These are phyloP conservation scores for Pseudogymnoascus sp. DNA, from an alignment of 2,329 filamentous ascomycete genomes.

Conservation along the genomic window DNA sequence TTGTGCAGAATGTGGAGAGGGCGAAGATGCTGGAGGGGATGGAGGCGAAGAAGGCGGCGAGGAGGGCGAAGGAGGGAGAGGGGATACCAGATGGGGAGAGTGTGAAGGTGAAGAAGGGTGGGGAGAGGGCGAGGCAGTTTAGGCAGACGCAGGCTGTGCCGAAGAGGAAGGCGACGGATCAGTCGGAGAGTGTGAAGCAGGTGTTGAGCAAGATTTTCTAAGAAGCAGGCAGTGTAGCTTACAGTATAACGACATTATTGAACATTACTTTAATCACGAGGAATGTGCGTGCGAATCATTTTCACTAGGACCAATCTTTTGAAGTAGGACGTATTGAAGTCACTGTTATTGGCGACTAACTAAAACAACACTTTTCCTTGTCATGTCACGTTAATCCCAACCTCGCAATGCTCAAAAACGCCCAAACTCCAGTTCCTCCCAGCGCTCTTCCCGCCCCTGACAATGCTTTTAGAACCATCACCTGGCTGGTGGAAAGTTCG, in stretches of 20 bases:
- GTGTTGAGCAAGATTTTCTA: constrained; percentile 60
- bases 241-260: constrained; percentile 2
- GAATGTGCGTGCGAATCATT: not conserved
- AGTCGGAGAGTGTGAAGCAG: constrained; percentile 49
- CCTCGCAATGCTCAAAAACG: constrained; percentile 7
- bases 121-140: constrained; percentile 46
- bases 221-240: constrained; percentile 9
- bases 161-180: constrained; percentile 39
- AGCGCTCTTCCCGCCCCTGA: not conserved
- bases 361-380: constrained; percentile 8
- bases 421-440: constrained; percentile 1
- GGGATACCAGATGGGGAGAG: constrained; percentile 16
- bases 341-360: constrained; percentile 8
- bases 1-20: constrained; percentile 69
- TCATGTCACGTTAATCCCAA: constrained; percentile 7
- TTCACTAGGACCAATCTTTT: not conserved
- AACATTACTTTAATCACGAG: not conserved
- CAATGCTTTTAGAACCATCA: not conserved
- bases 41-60: constrained; percentile 49
- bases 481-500: not conserved
- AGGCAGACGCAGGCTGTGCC: constrained; percentile 55
- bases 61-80: constrained; percentile 33
- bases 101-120: constrained; percentile 21
- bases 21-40: constrained; percentile 74
- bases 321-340: constrained; percentile 1